Conservation (phyloP, 164 flowering plant species). For the Magnolia officinalis region DNA sequence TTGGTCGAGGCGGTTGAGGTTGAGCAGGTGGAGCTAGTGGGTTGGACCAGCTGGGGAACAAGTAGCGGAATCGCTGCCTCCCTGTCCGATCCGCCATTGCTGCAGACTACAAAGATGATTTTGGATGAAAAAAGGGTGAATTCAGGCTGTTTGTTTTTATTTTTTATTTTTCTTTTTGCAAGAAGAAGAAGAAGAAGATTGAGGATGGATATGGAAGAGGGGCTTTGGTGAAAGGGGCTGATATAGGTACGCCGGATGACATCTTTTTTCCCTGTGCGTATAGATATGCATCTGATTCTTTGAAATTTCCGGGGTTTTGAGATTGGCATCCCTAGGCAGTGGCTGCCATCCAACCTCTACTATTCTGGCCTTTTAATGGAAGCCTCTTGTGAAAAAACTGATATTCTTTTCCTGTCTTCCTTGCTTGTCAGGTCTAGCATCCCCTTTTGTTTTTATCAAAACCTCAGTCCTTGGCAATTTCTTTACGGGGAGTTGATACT, state of each 20-base stretch:
- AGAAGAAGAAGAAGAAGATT: background rate
- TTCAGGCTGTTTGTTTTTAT: too few relatives aligned
- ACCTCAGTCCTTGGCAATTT: background rate
- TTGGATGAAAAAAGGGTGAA: background rate
- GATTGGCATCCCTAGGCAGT: background rate
- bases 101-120: background rate
- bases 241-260: background rate
- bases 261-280: background rate
- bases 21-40: slow-evolving; percentile 7
- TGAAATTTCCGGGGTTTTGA: background rate
- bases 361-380: background rate
- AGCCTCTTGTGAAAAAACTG: background rate
- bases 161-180: background rate
- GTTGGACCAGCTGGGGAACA: slow-evolving; percentile 7
- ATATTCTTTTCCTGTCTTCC: background rate
- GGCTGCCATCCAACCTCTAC: background rate
- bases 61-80: slow-evolving; percentile 1
- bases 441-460: background rate
- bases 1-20: background rate
- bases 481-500: background rate
- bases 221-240: background rate
- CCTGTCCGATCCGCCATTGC: slow-evolving; percentile 5
- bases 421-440: background rate
- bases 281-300: slow-evolving; percentile 3
- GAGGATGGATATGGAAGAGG: background rate